A percentile compares a stretch with the other conserved stretches of the same genome.
These are phyloP conservation scores for Fusarium begoniae DNA, from an alignment of 2,329 filamentous ascomycete species.

Conservation along the genomic window DNA sequence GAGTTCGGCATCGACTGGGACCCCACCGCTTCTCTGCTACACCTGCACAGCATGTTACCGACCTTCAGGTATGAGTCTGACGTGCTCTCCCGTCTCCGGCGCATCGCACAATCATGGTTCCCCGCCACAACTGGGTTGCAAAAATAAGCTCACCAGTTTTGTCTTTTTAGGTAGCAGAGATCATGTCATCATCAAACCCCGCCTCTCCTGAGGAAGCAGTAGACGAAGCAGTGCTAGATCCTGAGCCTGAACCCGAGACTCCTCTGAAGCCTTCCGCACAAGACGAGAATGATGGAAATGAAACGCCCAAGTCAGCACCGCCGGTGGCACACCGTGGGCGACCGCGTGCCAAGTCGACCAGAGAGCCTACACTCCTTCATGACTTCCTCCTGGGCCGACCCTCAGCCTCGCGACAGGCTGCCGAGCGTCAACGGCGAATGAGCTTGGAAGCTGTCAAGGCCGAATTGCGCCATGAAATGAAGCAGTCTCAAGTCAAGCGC, in stretches of 20 bases:
- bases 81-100: neutral
- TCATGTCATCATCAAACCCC: slow-evolving; percentile 43
- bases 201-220: slow-evolving; percentile 40
- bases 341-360: slow-evolving; percentile 52
- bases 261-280: slow-evolving; percentile 26
- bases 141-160: slow-evolving; percentile 27
- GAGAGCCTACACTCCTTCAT: slow-evolving; percentile 58
- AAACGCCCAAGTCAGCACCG: slow-evolving; percentile 56
- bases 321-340: slow-evolving; percentile 49
- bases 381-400: slow-evolving; percentile 68
- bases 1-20: slow-evolving; percentile 1
- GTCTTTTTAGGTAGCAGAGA: slow-evolving; percentile 33
- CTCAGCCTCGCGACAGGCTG: slow-evolving; percentile 63
- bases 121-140: neutral
- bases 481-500: slow-evolving; percentile 65
- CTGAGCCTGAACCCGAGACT: slow-evolving; percentile 21
- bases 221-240: slow-evolving; percentile 35
- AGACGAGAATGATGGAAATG: slow-evolving; percentile 27
- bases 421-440: slow-evolving; percentile 62
- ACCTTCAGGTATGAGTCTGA: slow-evolving; percentile 36
- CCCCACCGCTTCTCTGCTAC: slow-evolving; percentile 18
- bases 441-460: slow-evolving; percentile 68
- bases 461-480: slow-evolving; percentile 62
- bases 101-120: neutral
- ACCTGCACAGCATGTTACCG: slow-evolving; percentile 42